phyloP scores from a whole-genome alignment of 768 basidiomycete species.

The Lentinus tigrinus region DNA sequence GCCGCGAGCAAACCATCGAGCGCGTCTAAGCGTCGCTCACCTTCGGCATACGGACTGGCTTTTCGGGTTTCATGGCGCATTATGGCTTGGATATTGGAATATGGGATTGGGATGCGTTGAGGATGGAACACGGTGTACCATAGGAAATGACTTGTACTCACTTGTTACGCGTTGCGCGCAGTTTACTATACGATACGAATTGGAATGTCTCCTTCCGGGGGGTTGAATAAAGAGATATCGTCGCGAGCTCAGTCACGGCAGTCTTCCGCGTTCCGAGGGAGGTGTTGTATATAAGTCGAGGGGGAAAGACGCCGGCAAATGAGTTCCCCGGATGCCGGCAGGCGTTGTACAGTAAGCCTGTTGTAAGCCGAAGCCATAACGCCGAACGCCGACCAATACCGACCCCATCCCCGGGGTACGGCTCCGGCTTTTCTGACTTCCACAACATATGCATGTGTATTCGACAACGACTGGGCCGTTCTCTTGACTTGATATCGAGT shows the following conservation, averaged over 20 bases:
- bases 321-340: not conserved
- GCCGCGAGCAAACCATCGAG: constrained; percentile 12
- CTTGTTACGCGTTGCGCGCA: not conserved
- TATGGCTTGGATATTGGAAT: not conserved
- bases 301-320: not conserved
- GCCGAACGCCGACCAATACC: not conserved
- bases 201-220: not conserved
- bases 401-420: too few relatives aligned
- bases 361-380: not conserved
- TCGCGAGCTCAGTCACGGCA: too few relatives aligned
- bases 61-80: not conserved
- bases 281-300: not conserved
- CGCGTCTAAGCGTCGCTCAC: constrained; percentile 3
- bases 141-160: constrained; percentile 3
- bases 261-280: not conserved
- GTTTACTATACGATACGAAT: not conserved
- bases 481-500: too few relatives aligned
- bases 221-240: too few relatives aligned
- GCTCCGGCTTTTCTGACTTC: too few relatives aligned
- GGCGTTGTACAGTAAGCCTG: too few relatives aligned
- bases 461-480: too few relatives aligned
- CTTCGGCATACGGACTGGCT: not conserved
- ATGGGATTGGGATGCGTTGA: not conserved
- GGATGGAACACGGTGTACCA: constrained; percentile 1
- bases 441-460: too few relatives aligned